Percentiles rank a stretch among this genome's conserved stretches.
Evolutionary conservation across 768 basidiomycete species (phyloP).

Genomic region (Boletus eberwhitei): DNA sequence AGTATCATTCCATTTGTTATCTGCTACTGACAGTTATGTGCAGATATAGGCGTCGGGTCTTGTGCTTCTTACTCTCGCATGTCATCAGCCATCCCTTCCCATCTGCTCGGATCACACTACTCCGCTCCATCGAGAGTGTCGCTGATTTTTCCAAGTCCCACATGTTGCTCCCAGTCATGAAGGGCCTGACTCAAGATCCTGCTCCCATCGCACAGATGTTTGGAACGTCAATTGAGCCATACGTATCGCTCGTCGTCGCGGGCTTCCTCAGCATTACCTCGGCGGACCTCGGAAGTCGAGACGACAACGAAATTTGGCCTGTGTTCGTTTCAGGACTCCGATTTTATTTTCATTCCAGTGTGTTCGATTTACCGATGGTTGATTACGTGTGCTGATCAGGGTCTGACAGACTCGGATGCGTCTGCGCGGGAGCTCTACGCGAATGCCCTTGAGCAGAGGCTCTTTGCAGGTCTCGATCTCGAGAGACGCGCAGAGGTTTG

Average conservation of each 20-base stretch:
- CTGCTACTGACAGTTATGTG: background rate
- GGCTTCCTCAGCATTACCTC: slow-evolving; percentile 51
- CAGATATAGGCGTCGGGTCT: slow-evolving; percentile 68
- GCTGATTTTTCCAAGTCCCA: slow-evolving; percentile 44
- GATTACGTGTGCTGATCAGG: background rate
- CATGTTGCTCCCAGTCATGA: slow-evolving; percentile 58
- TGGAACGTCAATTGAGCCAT: slow-evolving; percentile 35
- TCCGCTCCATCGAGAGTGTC: slow-evolving; percentile 44
- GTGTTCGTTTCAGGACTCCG: slow-evolving; percentile 44
- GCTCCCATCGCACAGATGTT: slow-evolving; percentile 33
- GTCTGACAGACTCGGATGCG: slow-evolving; percentile 37
- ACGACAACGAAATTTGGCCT: slow-evolving; percentile 45
- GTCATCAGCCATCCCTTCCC: slow-evolving; percentile 53
- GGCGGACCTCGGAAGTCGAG: slow-evolving; percentile 42
- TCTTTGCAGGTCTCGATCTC: slow-evolving; percentile 52
- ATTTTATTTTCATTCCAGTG: slow-evolving; percentile 47
- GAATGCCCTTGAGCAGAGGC: slow-evolving; percentile 46
- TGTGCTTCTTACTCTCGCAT: slow-evolving; percentile 82
- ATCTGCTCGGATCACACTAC: slow-evolving; percentile 48
- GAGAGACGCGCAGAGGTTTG: slow-evolving; percentile 57
- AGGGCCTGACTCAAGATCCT: slow-evolving; percentile 31
- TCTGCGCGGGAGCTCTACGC: slow-evolving; percentile 40
- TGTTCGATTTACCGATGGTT: slow-evolving; percentile 12
- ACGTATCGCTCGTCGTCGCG: slow-evolving; percentile 36
- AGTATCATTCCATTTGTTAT: slow-evolving; percentile 32